phyloP scores from a whole-genome alignment of 2,329 filamentous ascomycete species.

The Aspergillus intermedius region DNA sequence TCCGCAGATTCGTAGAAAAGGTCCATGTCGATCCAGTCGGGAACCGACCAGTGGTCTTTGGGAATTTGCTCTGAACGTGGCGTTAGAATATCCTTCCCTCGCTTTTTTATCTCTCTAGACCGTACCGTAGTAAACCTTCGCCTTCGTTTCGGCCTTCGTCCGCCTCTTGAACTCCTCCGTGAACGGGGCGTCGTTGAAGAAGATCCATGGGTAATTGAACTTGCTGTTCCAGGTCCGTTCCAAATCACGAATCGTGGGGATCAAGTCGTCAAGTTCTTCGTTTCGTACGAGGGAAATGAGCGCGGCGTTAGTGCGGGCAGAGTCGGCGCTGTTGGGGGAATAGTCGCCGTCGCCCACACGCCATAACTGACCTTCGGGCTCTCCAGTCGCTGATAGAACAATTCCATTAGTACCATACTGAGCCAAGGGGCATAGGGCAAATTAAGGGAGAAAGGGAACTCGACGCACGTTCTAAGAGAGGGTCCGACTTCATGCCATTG shows the following conservation, averaged over 20 bases:
- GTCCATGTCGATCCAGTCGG: conserved; percentile 85
- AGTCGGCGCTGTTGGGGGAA: conserved; percentile 64
- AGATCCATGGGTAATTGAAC: conserved; percentile 99
- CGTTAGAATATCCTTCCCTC: conserved; percentile 3
- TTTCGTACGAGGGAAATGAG: conserved; percentile 89
- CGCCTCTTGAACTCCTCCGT: conserved; percentile 83
- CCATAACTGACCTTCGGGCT: conserved; percentile 70
- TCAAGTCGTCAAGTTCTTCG: conserved; percentile 74
- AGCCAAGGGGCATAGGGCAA: background rate
- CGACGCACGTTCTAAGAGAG: conserved; percentile 74
- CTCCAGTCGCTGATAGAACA: conserved; percentile 60
- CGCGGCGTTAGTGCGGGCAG: conserved; percentile 85
- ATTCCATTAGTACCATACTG: conserved; percentile 6
- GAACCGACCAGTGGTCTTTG: conserved; percentile 89
- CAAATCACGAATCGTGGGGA: conserved; percentile 82
- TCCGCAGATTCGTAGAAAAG: conserved; percentile 78
- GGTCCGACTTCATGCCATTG: conserved; percentile 67
- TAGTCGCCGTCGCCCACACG: conserved; percentile 71
- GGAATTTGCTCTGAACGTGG: conserved; percentile 66
- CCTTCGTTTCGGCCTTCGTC: conserved; percentile 77
- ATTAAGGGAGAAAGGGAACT: background rate
- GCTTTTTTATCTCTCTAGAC: conserved; percentile 8
- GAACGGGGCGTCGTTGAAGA: conserved; percentile 95
- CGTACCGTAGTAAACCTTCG: conserved; percentile 75
- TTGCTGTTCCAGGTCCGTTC: conserved; percentile 96